Base-by-base conservation (phyloP, 805 yeast species). In the Starmera pachycereana region DNA sequence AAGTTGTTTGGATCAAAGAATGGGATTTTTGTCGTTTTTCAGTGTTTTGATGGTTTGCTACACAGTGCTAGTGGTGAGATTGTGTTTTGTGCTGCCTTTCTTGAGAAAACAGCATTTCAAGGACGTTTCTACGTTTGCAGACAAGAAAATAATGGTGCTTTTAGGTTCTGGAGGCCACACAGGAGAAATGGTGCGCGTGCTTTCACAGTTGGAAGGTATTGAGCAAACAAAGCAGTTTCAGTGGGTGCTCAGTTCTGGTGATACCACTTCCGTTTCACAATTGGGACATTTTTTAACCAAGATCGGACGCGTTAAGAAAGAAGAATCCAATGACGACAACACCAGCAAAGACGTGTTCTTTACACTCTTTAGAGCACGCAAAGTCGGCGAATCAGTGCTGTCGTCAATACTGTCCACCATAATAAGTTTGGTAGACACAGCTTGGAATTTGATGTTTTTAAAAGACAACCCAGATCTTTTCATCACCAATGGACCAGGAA, bases 101-200 rank as follows among this genome's bases (percentile, higher is more conserved):
- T 2, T 30, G 32, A 12, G 32, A 30, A 30, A 13, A 30, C 32
- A 13, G 32, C 32, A 6, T n/a, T n/a, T 12, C 32, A 12, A 30
- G 32, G 14, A 12, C 14, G 14, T 10, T 19, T 10, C 27, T 12
- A n/a, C 12, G 13, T 33, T 44, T 10, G 36, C 42, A 9, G 36
- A 42, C 5, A 51, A 52, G 39, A 34, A 36, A 7, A 6, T 54
- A 10, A 51, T 54, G 56, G 50, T 54, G 3, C 37, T 87, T n/a
- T 61, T 90, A 10, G 97, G 97, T 0, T 87, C 96, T 0, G 98
- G 98, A 2, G 97, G 97, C 3, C 97, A 88, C 53, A 88, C 97
- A 0, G 97, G 96, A 2, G 97, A 90, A 58, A 86, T 90, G 94
- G 57, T 89, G n/a, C 65, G 89, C 22, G 65, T 90, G 13, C 56